Percentiles rank a stretch among this genome's conserved stretches.
Conservation (phyloP, 192 early-diverging fungal genomes). For the Gonapodya sp. region DNA sequence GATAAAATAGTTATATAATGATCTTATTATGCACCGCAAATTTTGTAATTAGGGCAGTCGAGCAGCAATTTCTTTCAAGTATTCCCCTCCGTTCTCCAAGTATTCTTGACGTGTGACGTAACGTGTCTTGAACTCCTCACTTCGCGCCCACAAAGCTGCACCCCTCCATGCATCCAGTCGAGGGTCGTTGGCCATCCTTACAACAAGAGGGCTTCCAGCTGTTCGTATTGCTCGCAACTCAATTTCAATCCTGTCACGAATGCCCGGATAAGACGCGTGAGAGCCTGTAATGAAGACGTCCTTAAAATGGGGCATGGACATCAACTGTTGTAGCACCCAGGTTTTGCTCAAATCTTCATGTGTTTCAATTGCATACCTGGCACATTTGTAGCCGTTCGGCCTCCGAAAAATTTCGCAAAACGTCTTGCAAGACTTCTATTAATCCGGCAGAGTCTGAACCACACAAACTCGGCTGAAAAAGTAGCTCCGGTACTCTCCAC, state of each 20-base stretch:
- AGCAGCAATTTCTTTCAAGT: slow-evolving; percentile 68
- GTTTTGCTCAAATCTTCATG: slow-evolving; percentile 1
- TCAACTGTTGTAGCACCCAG: no score
- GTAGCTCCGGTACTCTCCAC: slow-evolving; percentile 73
- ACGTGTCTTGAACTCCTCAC: slow-evolving; percentile 14
- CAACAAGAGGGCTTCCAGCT: slow-evolving; percentile 35
- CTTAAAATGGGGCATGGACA: no score
- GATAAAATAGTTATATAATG: background rate
- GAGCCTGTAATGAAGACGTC: slow-evolving; percentile 76
- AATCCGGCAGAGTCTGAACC: slow-evolving; percentile 85
- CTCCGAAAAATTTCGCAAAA: slow-evolving; percentile 9
- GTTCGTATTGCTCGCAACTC: slow-evolving; percentile 59
- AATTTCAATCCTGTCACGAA: slow-evolving; percentile 49
- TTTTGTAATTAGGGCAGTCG: background rate
- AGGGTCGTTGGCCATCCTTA: slow-evolving; percentile 59
- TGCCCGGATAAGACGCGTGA: slow-evolving; percentile 49
- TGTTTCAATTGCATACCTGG: slow-evolving; percentile 14
- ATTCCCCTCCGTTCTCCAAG: slow-evolving; percentile 73
- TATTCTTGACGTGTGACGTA: slow-evolving; percentile 65
- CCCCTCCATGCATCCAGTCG: slow-evolving; percentile 77
- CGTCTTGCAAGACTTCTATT: slow-evolving; percentile 41
- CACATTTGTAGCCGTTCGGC: background rate
- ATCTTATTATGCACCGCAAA: background rate
- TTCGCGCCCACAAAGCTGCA: slow-evolving; percentile 57
- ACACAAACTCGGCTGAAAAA: slow-evolving; percentile 80